Base-by-base conservation (phyloP, 2,329 filamentous ascomycete species). In the Pseudogymnoascus sp. region DNA sequence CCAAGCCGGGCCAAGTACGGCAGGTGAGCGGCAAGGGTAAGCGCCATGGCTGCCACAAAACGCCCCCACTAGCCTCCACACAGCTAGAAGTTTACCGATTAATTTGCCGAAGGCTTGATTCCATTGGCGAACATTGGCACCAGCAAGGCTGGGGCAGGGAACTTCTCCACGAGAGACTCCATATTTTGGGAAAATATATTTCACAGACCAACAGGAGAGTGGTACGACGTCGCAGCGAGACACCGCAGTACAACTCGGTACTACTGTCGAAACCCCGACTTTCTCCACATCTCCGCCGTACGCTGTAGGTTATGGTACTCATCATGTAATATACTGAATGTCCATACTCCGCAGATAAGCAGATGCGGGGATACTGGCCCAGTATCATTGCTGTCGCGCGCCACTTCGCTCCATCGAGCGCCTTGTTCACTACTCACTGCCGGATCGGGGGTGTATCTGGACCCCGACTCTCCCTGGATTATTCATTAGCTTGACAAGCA, bases 311-410 rank as follows among this genome's bases (percentile, higher is more conserved):
- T 53, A 14, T 53, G 43, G 43, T 53, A 33, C 43, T 18, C 43
- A 53, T 53, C 30, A 33, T 8, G 22, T 22, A 22, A 22, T 22
- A 22, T 22, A 22, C 22, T 2, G 15, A 53, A 53, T 33, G 30
- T n/a, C 30, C 25, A 30, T 14, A 50, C 43, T 30, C 43, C 25
- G 15, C 43, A 50, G 25, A 53, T 53, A 53, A 30, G 25, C 4
- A 33, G 43, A 53, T 53, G 43, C 43, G 43, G 43, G 43, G 43
- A 53, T 15, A 18, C n/a, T n/a, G n/a, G 22, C 4, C 30, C 43
- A 53, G 43, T 53, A 30, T 53, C 43, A 53, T 53, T 30, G 30
- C 43, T 53, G 25, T 25, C 43, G n/a, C 43, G n/a, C 43, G n/a
- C 43, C 25, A 12, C 43, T 18, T n/a, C n/a, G 6, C 43, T 53